Evolutionary conservation across 1,139 yeast genomes (phyloP), one percentile per base, ranked within the genome.

Genomic region (Hansenula sp.): DNA sequence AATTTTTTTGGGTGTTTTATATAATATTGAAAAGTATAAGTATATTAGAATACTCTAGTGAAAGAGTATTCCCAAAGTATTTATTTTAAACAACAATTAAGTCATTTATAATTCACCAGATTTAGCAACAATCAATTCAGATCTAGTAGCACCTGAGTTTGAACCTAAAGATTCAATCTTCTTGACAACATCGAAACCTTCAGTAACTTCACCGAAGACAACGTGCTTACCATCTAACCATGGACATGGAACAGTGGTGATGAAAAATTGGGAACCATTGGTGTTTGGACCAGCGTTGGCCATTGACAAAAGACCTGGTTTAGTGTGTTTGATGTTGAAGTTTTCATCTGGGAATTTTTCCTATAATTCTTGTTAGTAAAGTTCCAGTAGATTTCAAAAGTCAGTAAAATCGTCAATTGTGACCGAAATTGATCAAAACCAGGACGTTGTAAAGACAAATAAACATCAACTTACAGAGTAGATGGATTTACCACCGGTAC

Each of bases 281-380:
- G 98, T 91, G 91, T 91, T 89, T 73, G 96, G 96, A 67, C 99
- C 99, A 61, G 98, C 97, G 67, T 93, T 93, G 71, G 99, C 99
- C 99, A 93, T 93, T 61, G 96, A 88, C 68, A 93, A 81, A 63
- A 91, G 79, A 75, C 97, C 97, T 62, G 97, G 96, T 72, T 77
- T 84, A 74, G 77, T 79, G 82, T 91, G 98, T 67, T 67, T 84
- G 79, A 76, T 79, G 71, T 68, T 53, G 68, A 91, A 91, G 89
- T 91, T 90, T 81, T 93, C 98, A 66, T 93, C 98, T 53, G 94
- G 84, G 73, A 93, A 93, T 75, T 84, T 85, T 63, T 79, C n/a
- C 84, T 21, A 21, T 21, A 9, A 21, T 6, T n/a, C 5, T 21
- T 21, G 25, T 21, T 21, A 21, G 25, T 21, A 21, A 21, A 21